Evolutionary conservation across 106 monocot species (phyloP).

Genomic region (Agapanthus africanus): DNA sequence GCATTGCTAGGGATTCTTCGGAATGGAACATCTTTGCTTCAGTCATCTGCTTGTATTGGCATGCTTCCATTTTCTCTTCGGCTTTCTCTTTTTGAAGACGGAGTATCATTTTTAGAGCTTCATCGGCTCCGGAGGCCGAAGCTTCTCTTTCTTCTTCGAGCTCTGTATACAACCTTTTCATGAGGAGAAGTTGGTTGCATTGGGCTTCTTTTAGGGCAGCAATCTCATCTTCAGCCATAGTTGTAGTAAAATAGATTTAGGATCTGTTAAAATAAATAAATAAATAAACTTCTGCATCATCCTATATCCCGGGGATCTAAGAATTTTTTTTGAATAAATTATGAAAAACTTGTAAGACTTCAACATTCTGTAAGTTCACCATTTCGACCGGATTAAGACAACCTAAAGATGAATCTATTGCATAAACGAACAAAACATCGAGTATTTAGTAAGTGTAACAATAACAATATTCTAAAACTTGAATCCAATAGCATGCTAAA

Average conservation of each 20-base stretch:
- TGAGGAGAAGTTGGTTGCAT: constrained; percentile 16
- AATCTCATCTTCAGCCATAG: constrained; percentile 35
- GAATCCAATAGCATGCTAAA: neutral
- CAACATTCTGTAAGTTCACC: no score
- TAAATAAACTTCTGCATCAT: neutral
- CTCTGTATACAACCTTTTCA: constrained; percentile 35
- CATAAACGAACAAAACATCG: neutral
- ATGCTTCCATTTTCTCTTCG: constrained; percentile 58
- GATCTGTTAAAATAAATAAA: neutral
- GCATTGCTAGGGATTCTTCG: constrained; percentile 37
- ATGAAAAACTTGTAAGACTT: neutral
- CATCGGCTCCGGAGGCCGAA: constrained; percentile 51
- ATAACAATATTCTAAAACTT: neutral
- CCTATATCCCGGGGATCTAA: no score
- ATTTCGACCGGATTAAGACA: neutral
- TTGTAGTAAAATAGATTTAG: no score
- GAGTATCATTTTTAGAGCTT: constrained; percentile 77
- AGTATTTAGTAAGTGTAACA: neutral
- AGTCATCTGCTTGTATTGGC: constrained; percentile 63
- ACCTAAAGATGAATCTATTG: neutral
- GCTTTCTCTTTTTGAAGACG: constrained; percentile 77
- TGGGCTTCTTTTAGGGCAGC: constrained; percentile 28
- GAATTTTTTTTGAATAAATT: no score
- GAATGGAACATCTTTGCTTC: constrained; percentile 57
- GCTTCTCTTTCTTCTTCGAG: constrained; percentile 81